phyloP scores from a whole-genome alignment of 805 yeast genomes.

The Candida mattraensis region DNA sequence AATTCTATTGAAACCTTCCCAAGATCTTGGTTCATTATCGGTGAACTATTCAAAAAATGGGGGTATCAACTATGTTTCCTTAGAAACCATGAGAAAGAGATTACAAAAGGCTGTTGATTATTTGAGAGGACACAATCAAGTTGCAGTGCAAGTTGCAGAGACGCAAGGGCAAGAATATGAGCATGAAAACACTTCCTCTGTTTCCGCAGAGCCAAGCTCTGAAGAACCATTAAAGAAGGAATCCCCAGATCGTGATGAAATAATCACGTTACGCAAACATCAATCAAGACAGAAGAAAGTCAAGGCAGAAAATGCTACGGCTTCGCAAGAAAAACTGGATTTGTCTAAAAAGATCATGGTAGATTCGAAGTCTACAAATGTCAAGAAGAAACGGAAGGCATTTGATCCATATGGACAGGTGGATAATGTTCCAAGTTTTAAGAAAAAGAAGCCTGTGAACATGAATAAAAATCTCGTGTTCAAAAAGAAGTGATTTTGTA shows the following conservation, averaged over 20 bases:
- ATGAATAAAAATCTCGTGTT: constrained; percentile 31
- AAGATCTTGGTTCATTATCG: no score
- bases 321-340: constrained; percentile 32
- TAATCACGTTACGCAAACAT: constrained; percentile 32
- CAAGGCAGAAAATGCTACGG: constrained; percentile 15
- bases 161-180: constrained; percentile 4
- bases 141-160: constrained; percentile 16
- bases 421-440: constrained; percentile 25
- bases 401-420: constrained; percentile 59
- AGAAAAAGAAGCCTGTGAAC: constrained; percentile 28
- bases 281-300: constrained; percentile 24
- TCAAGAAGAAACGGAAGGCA: constrained; percentile 33
- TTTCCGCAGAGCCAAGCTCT: background rate
- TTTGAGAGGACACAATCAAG: constrained; percentile 13
- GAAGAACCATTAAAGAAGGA: constrained; percentile 1
- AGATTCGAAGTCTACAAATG: constrained; percentile 18
- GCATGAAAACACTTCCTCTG: background rate
- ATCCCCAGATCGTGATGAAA: constrained; percentile 31
- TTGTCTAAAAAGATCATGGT: constrained; percentile 27
- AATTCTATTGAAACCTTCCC: constrained; percentile 18
- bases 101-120: constrained; percentile 15
- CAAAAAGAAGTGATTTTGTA: constrained; percentile 22
- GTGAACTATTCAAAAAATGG: constrained; percentile 23
- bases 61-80: constrained; percentile 9
- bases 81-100: constrained; percentile 18